phyloP scores from a whole-genome alignment of 352 stramenopile genomes.

The Pythium apleroticum region DNA sequence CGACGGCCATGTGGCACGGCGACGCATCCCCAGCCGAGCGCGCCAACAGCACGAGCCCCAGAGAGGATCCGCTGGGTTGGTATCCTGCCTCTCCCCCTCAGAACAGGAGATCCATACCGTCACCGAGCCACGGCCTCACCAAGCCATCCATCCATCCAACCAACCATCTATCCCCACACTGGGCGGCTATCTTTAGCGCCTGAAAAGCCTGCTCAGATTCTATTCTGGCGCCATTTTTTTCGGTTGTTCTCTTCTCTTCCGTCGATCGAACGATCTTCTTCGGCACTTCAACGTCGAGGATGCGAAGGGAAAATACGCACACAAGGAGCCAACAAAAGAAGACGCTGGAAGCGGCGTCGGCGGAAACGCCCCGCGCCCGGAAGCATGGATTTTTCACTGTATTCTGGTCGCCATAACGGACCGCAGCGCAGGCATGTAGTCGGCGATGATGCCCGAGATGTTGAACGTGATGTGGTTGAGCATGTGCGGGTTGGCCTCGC shows the following conservation, averaged over 20 bases:
- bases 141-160: not conserved
- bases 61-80: not conserved
- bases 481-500: constrained; percentile 65
- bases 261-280: not conserved
- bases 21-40: not conserved
- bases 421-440: constrained; percentile 73
- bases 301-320: not conserved
- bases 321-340: not conserved
- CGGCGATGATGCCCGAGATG: constrained; percentile 66
- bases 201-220: constrained; percentile 1
- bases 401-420: constrained; percentile 39
- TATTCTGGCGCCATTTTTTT: not conserved
- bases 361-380: not conserved
- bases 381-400: constrained; percentile 12
- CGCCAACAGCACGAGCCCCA: not conserved
- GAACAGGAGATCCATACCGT: not conserved
- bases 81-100: constrained; percentile 1
- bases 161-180: not conserved
- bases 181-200: not conserved
- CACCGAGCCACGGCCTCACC: too few species aligned
- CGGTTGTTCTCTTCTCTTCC: not conserved
- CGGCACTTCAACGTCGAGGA: constrained; percentile 9
- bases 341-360: not conserved
- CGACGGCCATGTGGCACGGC: not conserved
- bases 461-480: constrained; percentile 84